These are phyloP conservation scores for Galerina sulciceps DNA, from an alignment of 768 basidiomycete species.

Conservation along the genomic window DNA sequence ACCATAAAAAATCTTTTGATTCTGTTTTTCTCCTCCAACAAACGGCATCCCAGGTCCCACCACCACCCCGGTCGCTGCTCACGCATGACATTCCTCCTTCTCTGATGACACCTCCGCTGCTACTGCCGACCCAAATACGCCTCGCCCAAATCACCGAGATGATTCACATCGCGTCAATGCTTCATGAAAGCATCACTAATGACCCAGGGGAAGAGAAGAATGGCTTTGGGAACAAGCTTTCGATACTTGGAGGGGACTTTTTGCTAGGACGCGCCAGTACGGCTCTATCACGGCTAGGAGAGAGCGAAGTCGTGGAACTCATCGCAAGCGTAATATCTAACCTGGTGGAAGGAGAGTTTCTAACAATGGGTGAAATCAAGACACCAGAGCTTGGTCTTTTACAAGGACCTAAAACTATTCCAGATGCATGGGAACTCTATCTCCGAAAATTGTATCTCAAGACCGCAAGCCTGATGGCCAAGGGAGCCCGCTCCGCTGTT, in stretches of 20 bases:
- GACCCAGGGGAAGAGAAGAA: constrained; percentile 63
- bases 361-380: constrained; percentile 68
- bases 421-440: constrained; percentile 75
- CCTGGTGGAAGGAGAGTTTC: constrained; percentile 94
- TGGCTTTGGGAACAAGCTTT: constrained; percentile 88
- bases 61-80: constrained; percentile 25
- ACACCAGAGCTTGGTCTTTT: constrained; percentile 40
- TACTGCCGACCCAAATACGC: constrained; percentile 88
- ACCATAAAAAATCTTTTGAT: constrained; percentile 72
- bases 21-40: constrained; percentile 55
- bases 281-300: constrained; percentile 85
- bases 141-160: constrained; percentile 97
- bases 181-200: constrained; percentile 93
- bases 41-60: constrained; percentile 37
- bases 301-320: constrained; percentile 90
- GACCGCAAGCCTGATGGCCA: constrained; percentile 90
- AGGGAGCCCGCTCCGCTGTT: constrained; percentile 81
- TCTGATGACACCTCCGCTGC: constrained; percentile 37
- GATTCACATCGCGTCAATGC: constrained; percentile 93
- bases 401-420: constrained; percentile 31
- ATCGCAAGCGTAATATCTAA: constrained; percentile 92
- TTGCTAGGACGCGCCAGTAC: constrained; percentile 90
- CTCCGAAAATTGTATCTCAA: constrained; percentile 75
- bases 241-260: constrained; percentile 95
- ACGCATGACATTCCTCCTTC: constrained; percentile 21